phyloP scores from a whole-genome alignment of 257 asterid species.

The Ilex asprella region DNA sequence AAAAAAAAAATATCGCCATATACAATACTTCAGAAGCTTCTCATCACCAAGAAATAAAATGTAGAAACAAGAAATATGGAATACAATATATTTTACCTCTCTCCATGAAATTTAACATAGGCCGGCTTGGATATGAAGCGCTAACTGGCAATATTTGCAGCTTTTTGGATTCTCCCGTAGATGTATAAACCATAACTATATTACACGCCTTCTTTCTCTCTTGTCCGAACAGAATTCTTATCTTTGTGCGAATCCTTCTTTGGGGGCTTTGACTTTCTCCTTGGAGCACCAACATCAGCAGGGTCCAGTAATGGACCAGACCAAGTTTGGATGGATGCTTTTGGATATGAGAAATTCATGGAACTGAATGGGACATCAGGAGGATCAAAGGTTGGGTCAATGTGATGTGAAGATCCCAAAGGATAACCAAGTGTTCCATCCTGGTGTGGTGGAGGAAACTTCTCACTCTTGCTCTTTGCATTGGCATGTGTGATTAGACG shows the following conservation, averaged over 20 bases:
- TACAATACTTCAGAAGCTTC: conserved; percentile 3
- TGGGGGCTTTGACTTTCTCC: conserved; percentile 47
- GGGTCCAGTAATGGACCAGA: conserved; percentile 76
- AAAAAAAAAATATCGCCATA: not conserved
- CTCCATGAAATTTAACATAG: conserved; percentile 13
- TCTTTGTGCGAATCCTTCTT: conserved; percentile 43
- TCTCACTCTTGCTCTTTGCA: conserved; percentile 86
- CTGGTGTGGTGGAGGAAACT: conserved; percentile 87
- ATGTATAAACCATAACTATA: conserved; percentile 11
- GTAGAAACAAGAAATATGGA: conserved; percentile 10
- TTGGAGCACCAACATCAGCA: conserved; percentile 29
- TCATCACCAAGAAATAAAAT: not conserved
- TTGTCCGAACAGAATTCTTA: conserved; percentile 24
- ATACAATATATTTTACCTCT: conserved; percentile 15
- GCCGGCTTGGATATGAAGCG: conserved; percentile 22
- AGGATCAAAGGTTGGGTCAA: conserved; percentile 48
- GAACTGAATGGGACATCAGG: conserved; percentile 72
- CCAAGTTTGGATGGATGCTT: conserved; percentile 81
- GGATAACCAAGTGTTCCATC: conserved; percentile 75
- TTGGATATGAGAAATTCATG: conserved; percentile 60
- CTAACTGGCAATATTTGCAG: conserved; percentile 17
- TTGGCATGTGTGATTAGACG: conserved; percentile 67
- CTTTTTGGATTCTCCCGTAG: conserved; percentile 15
- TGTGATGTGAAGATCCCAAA: conserved; percentile 51
- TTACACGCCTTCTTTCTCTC: conserved; percentile 34